Conservation (phyloP, 2,329 filamentous ascomycete genomes). For the Pseudocercospora macadamiae region DNA sequence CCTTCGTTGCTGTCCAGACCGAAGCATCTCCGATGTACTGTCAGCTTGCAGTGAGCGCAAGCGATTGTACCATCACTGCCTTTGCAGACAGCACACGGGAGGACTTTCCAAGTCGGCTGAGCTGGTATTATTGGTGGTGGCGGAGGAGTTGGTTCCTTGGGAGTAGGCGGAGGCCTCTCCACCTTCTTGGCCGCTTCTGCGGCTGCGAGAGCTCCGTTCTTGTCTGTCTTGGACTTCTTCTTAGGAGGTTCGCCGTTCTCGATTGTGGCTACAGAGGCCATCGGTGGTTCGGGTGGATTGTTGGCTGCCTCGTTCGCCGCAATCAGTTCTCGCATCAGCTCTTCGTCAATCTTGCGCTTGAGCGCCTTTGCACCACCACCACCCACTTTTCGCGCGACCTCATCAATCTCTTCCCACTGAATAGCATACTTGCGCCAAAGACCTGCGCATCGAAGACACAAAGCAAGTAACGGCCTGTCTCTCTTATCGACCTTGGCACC, state of each 20-base stretch:
- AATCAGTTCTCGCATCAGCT: conserved; percentile 76
- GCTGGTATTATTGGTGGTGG: conserved; percentile 71
- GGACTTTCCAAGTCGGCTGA: conserved; percentile 72
- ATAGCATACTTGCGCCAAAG: conserved; percentile 96
- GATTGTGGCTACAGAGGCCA: conserved; percentile 27
- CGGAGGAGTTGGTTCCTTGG: conserved; percentile 59
- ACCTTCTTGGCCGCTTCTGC: conserved; percentile 62
- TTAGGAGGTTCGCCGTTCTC: conserved; percentile 56
- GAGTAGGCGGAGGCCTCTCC: conserved; percentile 39
- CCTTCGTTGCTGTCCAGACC: conserved; percentile 72
- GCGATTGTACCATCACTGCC: conserved; percentile 72
- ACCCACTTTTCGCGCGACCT: conserved; percentile 83
- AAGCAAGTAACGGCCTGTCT: conserved; percentile 72
- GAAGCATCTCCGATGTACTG: conserved; percentile 90
- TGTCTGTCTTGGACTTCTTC: conserved; percentile 61
- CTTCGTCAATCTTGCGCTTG: conserved; percentile 90
- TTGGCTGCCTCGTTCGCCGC: conserved; percentile 60
- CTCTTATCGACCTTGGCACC: conserved; percentile 73
- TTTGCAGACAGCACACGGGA: conserved; percentile 85
- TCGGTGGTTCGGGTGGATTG: conserved; percentile 29
- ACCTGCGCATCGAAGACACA: conserved; percentile 88
- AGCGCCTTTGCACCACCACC: conserved; percentile 80
- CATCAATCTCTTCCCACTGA: conserved; percentile 92
- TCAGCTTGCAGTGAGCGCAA: conserved; percentile 86
- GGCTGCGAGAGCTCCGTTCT: conserved; percentile 21